A percentile compares a stretch with the other conserved stretches of the same genome.
Conservation (phyloP, 352 stramenopile genomes). For the Pythium periplocum region DNA sequence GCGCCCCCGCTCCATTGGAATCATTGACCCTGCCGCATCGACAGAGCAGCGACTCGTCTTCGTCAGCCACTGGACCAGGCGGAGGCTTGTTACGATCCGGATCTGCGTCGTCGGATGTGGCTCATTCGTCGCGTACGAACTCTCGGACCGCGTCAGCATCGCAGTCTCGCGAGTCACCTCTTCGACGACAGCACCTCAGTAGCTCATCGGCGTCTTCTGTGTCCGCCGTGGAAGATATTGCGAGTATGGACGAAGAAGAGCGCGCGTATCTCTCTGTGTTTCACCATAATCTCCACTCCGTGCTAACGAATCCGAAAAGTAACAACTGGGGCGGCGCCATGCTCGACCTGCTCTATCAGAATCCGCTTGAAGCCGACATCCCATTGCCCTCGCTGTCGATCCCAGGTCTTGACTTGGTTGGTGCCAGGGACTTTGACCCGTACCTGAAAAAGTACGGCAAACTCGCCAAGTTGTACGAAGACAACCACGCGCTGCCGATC, state of each 20-base stretch:
- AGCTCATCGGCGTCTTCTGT: background rate
- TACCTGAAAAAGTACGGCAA: constrained; percentile 73
- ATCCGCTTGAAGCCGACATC: constrained; percentile 60
- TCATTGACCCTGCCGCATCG: too few species aligned
- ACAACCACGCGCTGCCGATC: constrained; percentile 72
- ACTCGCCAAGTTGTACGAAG: constrained; percentile 56
- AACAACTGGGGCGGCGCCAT: constrained; percentile 63
- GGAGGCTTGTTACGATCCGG: too few species aligned
- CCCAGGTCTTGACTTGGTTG: constrained; percentile 53
- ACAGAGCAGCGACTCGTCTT: background rate
- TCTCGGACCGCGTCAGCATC: constrained; percentile 8
- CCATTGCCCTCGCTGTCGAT: constrained; percentile 47
- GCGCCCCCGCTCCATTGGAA: constrained; percentile 27
- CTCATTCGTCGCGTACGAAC: constrained; percentile 6
- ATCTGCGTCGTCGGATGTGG: background rate
- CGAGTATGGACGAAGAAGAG: constrained; percentile 51
- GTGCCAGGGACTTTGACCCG: constrained; percentile 65
- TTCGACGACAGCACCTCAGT: background rate
- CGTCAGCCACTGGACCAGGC: background rate
- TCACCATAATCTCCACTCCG: constrained; percentile 83
- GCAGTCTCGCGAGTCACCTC: constrained; percentile 3
- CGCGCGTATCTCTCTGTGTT: constrained; percentile 57
- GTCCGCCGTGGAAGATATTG: constrained; percentile 18
- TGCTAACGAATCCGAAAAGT: constrained; percentile 76
- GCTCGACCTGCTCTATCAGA: constrained; percentile 70